Evolutionary conservation across 2,329 filamentous ascomycete species (phyloP).

Genomic region (Paecilomyces sp.): DNA sequence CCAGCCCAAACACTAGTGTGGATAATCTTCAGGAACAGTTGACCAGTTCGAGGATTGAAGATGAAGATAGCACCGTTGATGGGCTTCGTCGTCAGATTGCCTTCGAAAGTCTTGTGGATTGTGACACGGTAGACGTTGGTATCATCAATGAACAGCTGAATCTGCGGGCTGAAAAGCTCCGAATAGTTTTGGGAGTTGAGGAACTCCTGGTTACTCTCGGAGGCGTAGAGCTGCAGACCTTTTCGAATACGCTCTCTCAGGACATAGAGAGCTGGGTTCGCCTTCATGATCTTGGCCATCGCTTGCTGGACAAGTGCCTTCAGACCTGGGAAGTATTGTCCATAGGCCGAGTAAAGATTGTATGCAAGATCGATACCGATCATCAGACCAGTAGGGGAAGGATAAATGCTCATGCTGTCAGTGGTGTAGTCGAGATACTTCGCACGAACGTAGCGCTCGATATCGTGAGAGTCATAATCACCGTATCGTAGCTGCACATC

Average conservation of each 20-base stretch:
- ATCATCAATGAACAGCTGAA: slow-evolving; percentile 97
- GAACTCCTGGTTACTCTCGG: slow-evolving; percentile 98
- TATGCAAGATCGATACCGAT: slow-evolving; percentile 96
- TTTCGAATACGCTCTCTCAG: slow-evolving; percentile 96
- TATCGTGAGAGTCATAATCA: slow-evolving; percentile 98
- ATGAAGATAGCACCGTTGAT: slow-evolving; percentile 99
- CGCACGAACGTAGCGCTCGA: slow-evolving; percentile 92
- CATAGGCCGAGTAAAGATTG: slow-evolving; percentile 96
- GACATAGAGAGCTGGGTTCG: slow-evolving; percentile 93
- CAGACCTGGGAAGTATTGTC: slow-evolving; percentile 95
- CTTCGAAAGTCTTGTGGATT: slow-evolving; percentile 99
- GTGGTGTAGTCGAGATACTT: slow-evolving; percentile 99
- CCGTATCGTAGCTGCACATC: slow-evolving; percentile 95
- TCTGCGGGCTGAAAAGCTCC: slow-evolving; percentile 97
- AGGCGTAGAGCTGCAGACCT: slow-evolving; percentile 94
- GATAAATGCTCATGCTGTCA: slow-evolving; percentile 97
- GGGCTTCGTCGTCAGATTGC: slow-evolving; percentile 96
- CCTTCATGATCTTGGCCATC: slow-evolving; percentile 99
- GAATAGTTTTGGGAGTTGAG: slow-evolving; percentile 99
- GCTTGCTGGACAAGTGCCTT: slow-evolving; percentile 95
- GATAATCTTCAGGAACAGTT: slow-evolving; percentile 98
- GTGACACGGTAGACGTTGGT: slow-evolving; percentile 99
- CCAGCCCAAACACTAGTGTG: slow-evolving; percentile 99
- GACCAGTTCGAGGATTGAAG: slow-evolving; percentile 97
- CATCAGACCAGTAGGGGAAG: slow-evolving; percentile 94